Conservation (phyloP, 1,139 yeast species). For the Candida dubliniensis region DNA sequence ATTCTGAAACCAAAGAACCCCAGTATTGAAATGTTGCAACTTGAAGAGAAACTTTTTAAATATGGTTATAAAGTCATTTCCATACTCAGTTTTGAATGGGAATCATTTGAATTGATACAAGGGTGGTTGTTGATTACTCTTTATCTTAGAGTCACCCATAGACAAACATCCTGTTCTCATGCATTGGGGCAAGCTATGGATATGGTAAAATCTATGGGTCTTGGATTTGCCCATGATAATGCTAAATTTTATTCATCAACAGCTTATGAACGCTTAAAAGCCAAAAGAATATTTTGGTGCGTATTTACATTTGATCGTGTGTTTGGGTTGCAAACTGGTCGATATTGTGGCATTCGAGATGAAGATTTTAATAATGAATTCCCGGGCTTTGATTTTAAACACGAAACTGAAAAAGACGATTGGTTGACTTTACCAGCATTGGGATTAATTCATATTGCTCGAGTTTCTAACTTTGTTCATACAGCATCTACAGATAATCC, state of each 20-base stretch:
- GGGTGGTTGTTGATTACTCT: slow-evolving; percentile 58
- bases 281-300: slow-evolving; percentile 57
- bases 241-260: slow-evolving; percentile 23
- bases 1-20: slow-evolving; percentile 42
- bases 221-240: slow-evolving; percentile 30
- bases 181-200: slow-evolving; percentile 56
- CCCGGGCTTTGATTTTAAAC: slow-evolving; percentile 34
- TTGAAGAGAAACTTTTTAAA: slow-evolving; percentile 56
- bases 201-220: slow-evolving; percentile 59
- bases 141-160: slow-evolving; percentile 54
- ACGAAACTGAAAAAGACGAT: slow-evolving; percentile 41
- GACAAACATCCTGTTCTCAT: slow-evolving; percentile 56
- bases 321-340: slow-evolving; percentile 56
- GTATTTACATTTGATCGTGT: slow-evolving; percentile 57
- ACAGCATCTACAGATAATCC: slow-evolving; percentile 28
- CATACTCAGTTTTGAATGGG: slow-evolving; percentile 64
- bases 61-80: slow-evolving; percentile 49
- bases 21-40: slow-evolving; percentile 24
- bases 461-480: slow-evolving; percentile 38
- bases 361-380: slow-evolving; percentile 32
- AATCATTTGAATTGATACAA: slow-evolving; percentile 63
- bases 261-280: slow-evolving; percentile 51
- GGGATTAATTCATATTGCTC: slow-evolving; percentile 46
- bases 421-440: slow-evolving; percentile 57
- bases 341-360: slow-evolving; percentile 43